phyloP scores from a whole-genome alignment of 2,329 filamentous ascomycete species.

The Pseudocercospora musae region DNA sequence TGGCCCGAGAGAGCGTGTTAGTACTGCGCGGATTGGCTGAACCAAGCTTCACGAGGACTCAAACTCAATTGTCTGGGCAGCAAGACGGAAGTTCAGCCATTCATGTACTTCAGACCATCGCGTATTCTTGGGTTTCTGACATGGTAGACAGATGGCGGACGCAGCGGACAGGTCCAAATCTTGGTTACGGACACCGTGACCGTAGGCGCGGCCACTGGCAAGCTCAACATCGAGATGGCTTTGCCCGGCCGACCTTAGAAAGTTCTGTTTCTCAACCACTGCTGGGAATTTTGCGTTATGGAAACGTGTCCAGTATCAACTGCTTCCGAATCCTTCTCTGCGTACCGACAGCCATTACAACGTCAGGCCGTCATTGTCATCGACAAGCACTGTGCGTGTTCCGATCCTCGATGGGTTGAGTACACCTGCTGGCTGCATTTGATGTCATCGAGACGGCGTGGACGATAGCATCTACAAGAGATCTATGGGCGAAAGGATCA shows the following conservation, averaged over 20 bases:
- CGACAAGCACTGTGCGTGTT: neutral
- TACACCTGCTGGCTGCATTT: neutral
- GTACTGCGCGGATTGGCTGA: neutral
- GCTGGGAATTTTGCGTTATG: neutral
- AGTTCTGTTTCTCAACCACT: neutral
- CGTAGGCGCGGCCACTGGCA: neutral
- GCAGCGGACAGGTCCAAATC: neutral
- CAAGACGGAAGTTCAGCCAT: neutral
- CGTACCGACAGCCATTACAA: neutral
- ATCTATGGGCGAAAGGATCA: neutral
- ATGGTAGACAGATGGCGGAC: neutral
- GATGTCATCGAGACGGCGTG: neutral
- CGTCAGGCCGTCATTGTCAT: neutral
- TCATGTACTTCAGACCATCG: neutral
- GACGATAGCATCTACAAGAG: neutral
- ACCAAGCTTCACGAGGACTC: neutral
- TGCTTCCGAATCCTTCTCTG: neutral
- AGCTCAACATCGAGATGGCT: neutral
- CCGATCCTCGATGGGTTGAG: neutral
- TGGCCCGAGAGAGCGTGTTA: neutral
- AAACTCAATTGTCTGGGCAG: neutral
- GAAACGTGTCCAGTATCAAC: neutral
- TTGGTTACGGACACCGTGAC: neutral
- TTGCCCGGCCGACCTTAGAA: neutral
- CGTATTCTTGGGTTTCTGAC: neutral